Evolutionary conservation across 176 grass and related monocot species (phyloP).

Genomic region (Elymus sibiricus): DNA sequence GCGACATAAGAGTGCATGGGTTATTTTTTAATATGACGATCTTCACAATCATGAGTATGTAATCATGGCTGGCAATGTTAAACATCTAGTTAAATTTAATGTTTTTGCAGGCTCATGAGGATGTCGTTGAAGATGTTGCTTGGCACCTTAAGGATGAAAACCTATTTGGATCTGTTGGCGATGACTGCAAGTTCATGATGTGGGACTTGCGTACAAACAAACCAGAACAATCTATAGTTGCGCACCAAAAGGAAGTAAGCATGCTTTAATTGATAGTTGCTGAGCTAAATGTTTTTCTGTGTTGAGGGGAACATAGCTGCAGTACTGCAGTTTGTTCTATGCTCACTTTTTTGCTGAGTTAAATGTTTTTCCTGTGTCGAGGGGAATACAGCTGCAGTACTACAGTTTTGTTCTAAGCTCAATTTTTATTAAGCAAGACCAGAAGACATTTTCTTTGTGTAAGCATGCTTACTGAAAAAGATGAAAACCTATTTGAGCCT

Average conservation of each 20-base stretch:
- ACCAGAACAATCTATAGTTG: constrained; percentile 56
- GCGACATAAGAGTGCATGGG: background rate
- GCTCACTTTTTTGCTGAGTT: background rate
- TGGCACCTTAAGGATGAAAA: constrained; percentile 87
- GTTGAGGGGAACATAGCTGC: background rate
- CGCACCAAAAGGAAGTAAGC: constrained; percentile 78
- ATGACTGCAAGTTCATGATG: constrained; percentile 91
- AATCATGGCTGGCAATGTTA: background rate
- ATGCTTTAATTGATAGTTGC: constrained; percentile 12
- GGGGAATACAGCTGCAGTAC: background rate
- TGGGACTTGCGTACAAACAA: constrained; percentile 87
- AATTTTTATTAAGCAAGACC: background rate
- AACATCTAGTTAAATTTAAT: background rate
- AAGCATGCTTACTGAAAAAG: constrained; percentile 18
- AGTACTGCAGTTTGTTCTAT: background rate
- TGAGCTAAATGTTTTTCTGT: background rate
- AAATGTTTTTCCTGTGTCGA: background rate
- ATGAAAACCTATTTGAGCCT: constrained; percentile 81
- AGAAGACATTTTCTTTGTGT: background rate
- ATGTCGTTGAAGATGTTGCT: constrained; percentile 85
- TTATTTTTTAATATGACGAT: background rate
- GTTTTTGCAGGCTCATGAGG: constrained; percentile 71
- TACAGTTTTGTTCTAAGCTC: background rate
- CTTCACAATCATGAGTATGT: background rate
- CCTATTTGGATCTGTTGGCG: constrained; percentile 93